Conservation (phyloP, 2,329 filamentous ascomycete species). For the Penicillium sp. region DNA sequence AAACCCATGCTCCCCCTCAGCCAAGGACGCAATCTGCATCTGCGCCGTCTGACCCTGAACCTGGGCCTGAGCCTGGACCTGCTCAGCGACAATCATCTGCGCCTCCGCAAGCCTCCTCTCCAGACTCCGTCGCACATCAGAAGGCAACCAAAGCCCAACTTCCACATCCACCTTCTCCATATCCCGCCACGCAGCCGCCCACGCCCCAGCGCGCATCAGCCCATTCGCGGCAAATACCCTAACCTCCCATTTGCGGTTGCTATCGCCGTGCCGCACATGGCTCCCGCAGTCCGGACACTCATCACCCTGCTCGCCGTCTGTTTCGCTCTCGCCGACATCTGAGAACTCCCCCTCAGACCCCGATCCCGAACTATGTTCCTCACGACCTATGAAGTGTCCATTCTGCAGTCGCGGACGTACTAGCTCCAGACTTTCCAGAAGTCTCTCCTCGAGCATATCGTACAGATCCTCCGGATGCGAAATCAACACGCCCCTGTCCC, state of each 20-base stretch:
- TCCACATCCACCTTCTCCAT: conserved; percentile 99
- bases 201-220: conserved; percentile 84
- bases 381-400: conserved; percentile 53
- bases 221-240: conserved; percentile 95
- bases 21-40: conserved; percentile 6
- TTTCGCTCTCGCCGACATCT: conserved; percentile 35
- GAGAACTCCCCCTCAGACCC: conserved; percentile 26
- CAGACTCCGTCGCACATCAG: conserved; percentile 50
- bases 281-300: conserved; percentile 52
- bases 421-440: conserved; percentile 59
- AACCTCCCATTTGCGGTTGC: conserved; percentile 57
- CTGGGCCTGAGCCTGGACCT: neutral
- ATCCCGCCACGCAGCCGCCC: conserved; percentile 90
- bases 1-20: neutral
- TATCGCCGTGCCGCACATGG: conserved; percentile 46
- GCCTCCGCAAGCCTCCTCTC: conserved; percentile 46
- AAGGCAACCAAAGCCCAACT: conserved; percentile 66
- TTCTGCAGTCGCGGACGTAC: conserved; percentile 54
- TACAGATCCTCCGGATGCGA: conserved; percentile 61
- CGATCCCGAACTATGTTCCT: conserved; percentile 24
- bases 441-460: conserved; percentile 58
- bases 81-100: conserved; percentile 28
- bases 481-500: conserved; percentile 58
- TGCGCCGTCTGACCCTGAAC: conserved; percentile 4
- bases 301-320: conserved; percentile 38